Percentiles rank a stretch among this genome's conserved stretches.
Evolutionary conservation across 495 filamentous ascomycete genomes (phyloP).

Genomic region (Acidomyces sp.): DNA sequence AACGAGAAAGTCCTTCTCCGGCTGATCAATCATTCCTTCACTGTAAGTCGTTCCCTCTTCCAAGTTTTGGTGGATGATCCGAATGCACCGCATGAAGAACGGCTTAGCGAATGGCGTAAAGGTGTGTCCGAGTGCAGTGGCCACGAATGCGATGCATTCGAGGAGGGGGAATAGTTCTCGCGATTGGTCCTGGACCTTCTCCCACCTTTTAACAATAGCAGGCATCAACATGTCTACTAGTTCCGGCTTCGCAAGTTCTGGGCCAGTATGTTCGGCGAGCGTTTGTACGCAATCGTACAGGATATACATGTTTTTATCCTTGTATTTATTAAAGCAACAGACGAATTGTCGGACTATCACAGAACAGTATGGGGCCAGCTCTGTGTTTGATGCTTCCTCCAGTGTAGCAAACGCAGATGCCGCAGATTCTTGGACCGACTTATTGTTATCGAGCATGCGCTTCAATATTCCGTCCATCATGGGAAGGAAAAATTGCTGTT

Average conservation of each 20-base stretch:
- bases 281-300: slow-evolving; percentile 99
- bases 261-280: slow-evolving; percentile 79
- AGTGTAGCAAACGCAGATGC: slow-evolving; percentile 93
- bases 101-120: slow-evolving; percentile 75
- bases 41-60: slow-evolving; percentile 54
- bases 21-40: slow-evolving; percentile 56
- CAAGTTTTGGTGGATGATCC: slow-evolving; percentile 82
- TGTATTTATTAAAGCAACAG: slow-evolving; percentile 82
- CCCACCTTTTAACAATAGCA: slow-evolving; percentile 79
- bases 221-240: slow-evolving; percentile 85
- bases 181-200: slow-evolving; percentile 74
- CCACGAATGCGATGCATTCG: slow-evolving; percentile 90
- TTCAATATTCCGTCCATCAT: slow-evolving; percentile 95
- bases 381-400: slow-evolving; percentile 78
- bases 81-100: slow-evolving; percentile 74
- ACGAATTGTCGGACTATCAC: slow-evolving; percentile 91
- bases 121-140: slow-evolving; percentile 66
- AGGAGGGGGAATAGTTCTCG: slow-evolving; percentile 87
- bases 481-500: slow-evolving; percentile 72
- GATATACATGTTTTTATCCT: slow-evolving; percentile 97
- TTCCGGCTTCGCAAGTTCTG: slow-evolving; percentile 60
- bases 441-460: slow-evolving; percentile 93
- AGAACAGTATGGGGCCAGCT: slow-evolving; percentile 69
- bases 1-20: slow-evolving; percentile 94
- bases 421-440: slow-evolving; percentile 92